A percentile compares a stretch with the other conserved stretches of the same genome.
Conservation (phyloP, 1,139 yeast genomes). For the Tardiomyces depauwii region DNA sequence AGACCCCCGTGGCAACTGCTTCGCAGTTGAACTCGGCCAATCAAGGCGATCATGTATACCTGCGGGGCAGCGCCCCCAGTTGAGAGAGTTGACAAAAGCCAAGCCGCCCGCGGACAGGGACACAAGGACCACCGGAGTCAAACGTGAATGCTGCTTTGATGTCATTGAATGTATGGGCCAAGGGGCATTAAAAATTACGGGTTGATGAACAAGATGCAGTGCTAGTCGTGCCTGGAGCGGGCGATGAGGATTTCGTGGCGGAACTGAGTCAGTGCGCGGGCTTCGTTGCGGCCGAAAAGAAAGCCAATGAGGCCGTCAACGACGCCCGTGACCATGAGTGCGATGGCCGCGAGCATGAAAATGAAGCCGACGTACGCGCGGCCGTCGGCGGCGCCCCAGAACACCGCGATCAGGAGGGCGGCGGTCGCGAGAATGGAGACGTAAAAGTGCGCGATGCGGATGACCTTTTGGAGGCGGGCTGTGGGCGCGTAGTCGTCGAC, state of each 20-base stretch:
- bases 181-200: no score
- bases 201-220: no score
- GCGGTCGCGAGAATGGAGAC: constrained; percentile 40
- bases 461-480: constrained; percentile 47
- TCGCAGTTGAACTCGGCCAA: no score
- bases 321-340: constrained; percentile 49
- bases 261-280: constrained; percentile 60
- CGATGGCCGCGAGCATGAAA: constrained; percentile 33
- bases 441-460: constrained; percentile 59
- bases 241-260: constrained; percentile 28
- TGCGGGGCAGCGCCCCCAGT: no score
- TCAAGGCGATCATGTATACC: no score
- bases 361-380: constrained; percentile 50
- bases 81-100: no score
- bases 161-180: no score
- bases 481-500: constrained; percentile 44
- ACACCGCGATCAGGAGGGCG: constrained; percentile 43
- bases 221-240: not conserved
- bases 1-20: no score
- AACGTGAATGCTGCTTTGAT: no score
- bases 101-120: no score
- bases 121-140: no score
- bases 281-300: constrained; percentile 69
- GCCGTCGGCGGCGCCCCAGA: constrained; percentile 41
- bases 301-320: constrained; percentile 71